A percentile compares a stretch with the other conserved stretches of the same genome.
Evolutionary conservation across 345 rosid species (phyloP).

Genomic region (Streptanthus diversifolius): DNA sequence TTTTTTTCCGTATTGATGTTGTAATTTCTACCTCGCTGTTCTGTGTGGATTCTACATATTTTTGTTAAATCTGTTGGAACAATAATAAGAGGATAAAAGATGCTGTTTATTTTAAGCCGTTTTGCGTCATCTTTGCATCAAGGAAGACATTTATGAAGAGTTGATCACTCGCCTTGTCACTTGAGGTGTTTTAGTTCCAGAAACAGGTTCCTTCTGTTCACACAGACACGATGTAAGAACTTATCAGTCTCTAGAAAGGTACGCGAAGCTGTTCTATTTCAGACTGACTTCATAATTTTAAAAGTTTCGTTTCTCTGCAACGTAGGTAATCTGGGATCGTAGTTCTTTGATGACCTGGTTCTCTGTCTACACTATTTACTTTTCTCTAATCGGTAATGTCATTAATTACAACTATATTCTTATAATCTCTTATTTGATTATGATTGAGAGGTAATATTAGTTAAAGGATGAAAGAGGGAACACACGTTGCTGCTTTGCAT

Average conservation of each 20-base stretch:
- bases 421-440: neutral
- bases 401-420: too few relatives aligned
- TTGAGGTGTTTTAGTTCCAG: neutral
- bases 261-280: neutral
- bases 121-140: neutral
- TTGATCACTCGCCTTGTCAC: neutral
- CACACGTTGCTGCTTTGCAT: slow-evolving; percentile 3
- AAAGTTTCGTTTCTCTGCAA: neutral
- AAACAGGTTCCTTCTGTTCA: neutral
- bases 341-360: neutral
- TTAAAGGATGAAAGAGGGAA: slow-evolving; percentile 2
- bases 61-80: slow-evolving; percentile 15
- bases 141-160: neutral
- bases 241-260: too few relatives aligned
- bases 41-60: slow-evolving; percentile 16
- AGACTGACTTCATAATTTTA: neutral
- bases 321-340: neutral
- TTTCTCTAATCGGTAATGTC: neutral
- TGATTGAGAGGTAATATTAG: neutral
- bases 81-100: neutral
- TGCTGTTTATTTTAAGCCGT: neutral
- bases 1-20: neutral
- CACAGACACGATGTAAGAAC: neutral
- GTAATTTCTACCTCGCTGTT: slow-evolving; percentile 5
- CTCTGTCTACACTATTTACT: neutral